Percentiles rank a stretch among this genome's conserved stretches.
Evolutionary conservation across 2,329 filamentous ascomycete genomes (phyloP).

Genomic region (Paraphaeosphaeria minitans): DNA sequence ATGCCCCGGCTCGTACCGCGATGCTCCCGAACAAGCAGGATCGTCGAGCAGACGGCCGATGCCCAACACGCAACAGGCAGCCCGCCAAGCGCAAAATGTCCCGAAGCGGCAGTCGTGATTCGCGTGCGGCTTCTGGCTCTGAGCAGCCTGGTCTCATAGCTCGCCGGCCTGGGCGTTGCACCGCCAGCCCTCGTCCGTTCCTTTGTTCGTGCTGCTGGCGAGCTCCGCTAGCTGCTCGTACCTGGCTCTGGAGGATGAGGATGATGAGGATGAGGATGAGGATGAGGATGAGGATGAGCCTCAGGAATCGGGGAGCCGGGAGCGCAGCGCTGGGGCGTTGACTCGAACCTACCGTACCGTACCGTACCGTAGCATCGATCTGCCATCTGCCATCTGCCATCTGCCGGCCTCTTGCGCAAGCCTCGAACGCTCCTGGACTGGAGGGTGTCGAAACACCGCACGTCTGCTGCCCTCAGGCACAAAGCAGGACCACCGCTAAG

Average conservation of each 20-base stretch:
- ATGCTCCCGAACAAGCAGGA: background rate
- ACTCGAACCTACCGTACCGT: too few species aligned
- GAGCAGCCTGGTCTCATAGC: background rate
- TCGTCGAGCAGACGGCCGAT: background rate
- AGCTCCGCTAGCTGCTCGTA: background rate
- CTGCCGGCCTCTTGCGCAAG: background rate
- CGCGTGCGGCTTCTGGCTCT: too few species aligned
- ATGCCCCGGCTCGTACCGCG: background rate
- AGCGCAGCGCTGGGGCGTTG: background rate
- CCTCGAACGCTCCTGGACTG: background rate
- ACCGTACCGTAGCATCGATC: too few species aligned
- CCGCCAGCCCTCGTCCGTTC: background rate
- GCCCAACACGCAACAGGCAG: background rate
- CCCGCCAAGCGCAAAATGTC: background rate
- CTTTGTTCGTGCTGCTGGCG: background rate
- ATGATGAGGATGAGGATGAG: too few species aligned
- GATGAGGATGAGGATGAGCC: too few species aligned
- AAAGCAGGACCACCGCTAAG: too few species aligned
- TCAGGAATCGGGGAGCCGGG: background rate
- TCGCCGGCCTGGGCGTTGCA: background rate
- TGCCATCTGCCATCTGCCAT: too few species aligned
- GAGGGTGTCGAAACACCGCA: too few species aligned
- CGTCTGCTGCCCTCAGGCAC: background rate
- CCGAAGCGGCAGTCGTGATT: background rate
- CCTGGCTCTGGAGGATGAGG: too few species aligned